Evolutionary conservation across 2,329 filamentous ascomycete genomes (phyloP).

Genomic region (Fusarium secorum): DNA sequence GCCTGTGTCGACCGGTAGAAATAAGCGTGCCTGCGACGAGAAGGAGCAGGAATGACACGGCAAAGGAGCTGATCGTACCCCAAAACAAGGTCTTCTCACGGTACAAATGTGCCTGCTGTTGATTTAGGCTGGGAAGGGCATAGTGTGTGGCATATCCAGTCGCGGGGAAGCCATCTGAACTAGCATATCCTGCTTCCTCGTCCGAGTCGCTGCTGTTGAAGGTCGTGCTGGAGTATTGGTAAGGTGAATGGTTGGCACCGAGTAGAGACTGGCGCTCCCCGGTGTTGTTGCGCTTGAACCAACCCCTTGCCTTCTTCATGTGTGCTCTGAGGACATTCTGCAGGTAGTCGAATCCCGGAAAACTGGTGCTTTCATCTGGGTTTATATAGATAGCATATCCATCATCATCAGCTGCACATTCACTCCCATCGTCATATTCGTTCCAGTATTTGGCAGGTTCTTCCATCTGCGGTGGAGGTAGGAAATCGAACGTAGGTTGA

Average conservation of each 20-base stretch:
- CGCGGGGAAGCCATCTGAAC: conserved; percentile 59
- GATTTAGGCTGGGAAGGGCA: conserved; percentile 60
- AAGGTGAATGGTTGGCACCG: conserved; percentile 34
- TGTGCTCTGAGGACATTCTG: conserved; percentile 60
- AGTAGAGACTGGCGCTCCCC: conserved; percentile 45
- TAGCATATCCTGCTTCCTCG: conserved; percentile 60
- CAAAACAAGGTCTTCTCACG: conserved; percentile 65
- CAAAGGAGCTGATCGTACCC: conserved; percentile 62
- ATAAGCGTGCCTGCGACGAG: conserved; percentile 71
- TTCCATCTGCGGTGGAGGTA: conserved; percentile 43
- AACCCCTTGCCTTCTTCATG: conserved; percentile 59
- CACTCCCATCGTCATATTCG: conserved; percentile 85
- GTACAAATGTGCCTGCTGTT: conserved; percentile 59
- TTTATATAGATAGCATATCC: conserved; percentile 79
- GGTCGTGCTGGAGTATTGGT: conserved; percentile 44
- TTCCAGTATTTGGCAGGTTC: conserved; percentile 74
- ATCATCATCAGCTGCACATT: conserved; percentile 62
- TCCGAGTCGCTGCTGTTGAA: conserved; percentile 50
- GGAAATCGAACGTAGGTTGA: conserved; percentile 43
- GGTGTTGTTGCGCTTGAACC: conserved; percentile 52
- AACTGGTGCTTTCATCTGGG: conserved; percentile 66
- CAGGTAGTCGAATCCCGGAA: conserved; percentile 70
- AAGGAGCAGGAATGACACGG: conserved; percentile 68
- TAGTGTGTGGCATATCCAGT: conserved; percentile 63
- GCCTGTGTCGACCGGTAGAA: conserved; percentile 71